A percentile compares a stretch with the other conserved stretches of the same genome.
Conservation (phyloP, 345 rosid species). For the Turnera subulata region DNA sequence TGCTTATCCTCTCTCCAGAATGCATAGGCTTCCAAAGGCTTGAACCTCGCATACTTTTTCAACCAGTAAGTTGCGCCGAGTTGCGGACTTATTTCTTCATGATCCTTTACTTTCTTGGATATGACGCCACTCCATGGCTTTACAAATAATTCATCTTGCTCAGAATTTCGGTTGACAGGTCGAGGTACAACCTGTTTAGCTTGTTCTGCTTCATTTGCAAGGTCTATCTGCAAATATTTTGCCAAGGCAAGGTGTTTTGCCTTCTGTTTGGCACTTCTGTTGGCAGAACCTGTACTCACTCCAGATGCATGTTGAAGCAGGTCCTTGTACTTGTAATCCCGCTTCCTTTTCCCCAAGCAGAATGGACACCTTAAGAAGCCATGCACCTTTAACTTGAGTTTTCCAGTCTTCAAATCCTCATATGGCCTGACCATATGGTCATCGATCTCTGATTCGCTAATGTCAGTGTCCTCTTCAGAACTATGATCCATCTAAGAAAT, state of each 20-base stretch:
- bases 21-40: constrained; percentile 46
- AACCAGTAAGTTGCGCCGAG: constrained; percentile 43
- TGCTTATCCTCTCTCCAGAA: constrained; percentile 42
- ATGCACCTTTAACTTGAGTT: constrained; percentile 53
- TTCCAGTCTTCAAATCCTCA: constrained; percentile 39
- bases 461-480: constrained; percentile 74
- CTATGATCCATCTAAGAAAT: constrained; percentile 43
- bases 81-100: no score
- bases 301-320: constrained; percentile 83
- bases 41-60: constrained; percentile 48
- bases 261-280: constrained; percentile 61
- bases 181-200: constrained; percentile 16
- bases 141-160: constrained; percentile 45
- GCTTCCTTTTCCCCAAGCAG: constrained; percentile 87
- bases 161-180: constrained; percentile 21
- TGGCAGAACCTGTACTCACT: constrained; percentile 71
- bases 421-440: constrained; percentile 59
- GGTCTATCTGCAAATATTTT: constrained; percentile 53
- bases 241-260: constrained; percentile 79
- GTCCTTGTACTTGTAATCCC: constrained; percentile 70
- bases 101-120: no score
- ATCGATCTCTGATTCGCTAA: constrained; percentile 73
- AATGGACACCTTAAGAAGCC: constrained; percentile 71
- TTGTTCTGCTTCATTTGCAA: constrained; percentile 46
- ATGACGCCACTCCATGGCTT: constrained; percentile 88